These are phyloP conservation scores for Elongisporangium undulatum DNA, from an alignment of 352 stramenopile species.

Conservation along the genomic window DNA sequence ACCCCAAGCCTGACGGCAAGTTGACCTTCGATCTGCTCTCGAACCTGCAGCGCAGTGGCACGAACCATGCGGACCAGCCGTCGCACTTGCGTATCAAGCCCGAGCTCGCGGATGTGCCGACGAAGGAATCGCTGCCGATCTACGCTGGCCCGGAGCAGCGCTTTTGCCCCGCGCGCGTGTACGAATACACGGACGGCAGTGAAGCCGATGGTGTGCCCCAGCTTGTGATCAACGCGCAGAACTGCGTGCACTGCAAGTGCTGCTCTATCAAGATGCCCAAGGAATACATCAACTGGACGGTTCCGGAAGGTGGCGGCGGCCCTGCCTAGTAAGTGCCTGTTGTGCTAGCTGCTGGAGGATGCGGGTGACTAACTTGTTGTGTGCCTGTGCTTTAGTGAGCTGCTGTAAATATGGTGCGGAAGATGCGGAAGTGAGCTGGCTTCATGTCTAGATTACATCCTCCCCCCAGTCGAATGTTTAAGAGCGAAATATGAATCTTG, in stretches of 20 bases:
- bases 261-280: slow-evolving; percentile 99
- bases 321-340: slow-evolving; percentile 94
- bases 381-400: slow-evolving; percentile 35
- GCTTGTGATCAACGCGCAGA: slow-evolving; percentile 99
- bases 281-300: slow-evolving; percentile 99
- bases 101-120: slow-evolving; percentile 81
- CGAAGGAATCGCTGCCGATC: slow-evolving; percentile 85
- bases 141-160: slow-evolving; percentile 96
- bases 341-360: slow-evolving; percentile 1
- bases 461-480: neutral
- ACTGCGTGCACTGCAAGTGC: slow-evolving; percentile 99
- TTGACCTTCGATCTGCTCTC: slow-evolving; percentile 98
- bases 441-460: slow-evolving; percentile 1
- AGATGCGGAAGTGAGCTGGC: neutral
- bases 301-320: slow-evolving; percentile 96
- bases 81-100: slow-evolving; percentile 96
- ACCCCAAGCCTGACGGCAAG: slow-evolving; percentile 96
- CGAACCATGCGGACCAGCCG: slow-evolving; percentile 98
- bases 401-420: slow-evolving; percentile 42
- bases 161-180: slow-evolving; percentile 98
- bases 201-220: slow-evolving; percentile 83
- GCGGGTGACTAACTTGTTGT: slow-evolving; percentile 20
- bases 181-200: slow-evolving; percentile 97
- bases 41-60: slow-evolving; percentile 96
- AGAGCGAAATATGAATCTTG: neutral